These are phyloP conservation scores for Plantago lanceolata DNA, from an alignment of 305 asterid genomes.

Conservation along the genomic window DNA sequence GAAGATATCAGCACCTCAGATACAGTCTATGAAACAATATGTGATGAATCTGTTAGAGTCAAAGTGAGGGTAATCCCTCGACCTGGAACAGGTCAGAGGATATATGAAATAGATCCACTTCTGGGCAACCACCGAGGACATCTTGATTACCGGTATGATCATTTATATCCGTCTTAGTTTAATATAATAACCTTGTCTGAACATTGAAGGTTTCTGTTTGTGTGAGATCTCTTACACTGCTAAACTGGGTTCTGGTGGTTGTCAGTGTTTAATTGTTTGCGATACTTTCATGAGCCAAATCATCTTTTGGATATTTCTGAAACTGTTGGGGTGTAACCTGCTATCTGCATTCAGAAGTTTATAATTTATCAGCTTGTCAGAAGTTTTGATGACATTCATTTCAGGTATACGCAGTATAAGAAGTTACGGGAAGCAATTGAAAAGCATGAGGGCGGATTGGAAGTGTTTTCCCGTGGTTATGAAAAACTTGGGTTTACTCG, in stretches of 20 bases:
- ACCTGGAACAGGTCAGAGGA: slow-evolving; percentile 79
- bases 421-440: slow-evolving; percentile 77
- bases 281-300: slow-evolving; percentile 10
- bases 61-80: slow-evolving; percentile 57
- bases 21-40: slow-evolving; percentile 37
- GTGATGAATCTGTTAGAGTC: slow-evolving; percentile 51
- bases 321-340: slow-evolving; percentile 9
- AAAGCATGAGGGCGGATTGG: slow-evolving; percentile 89
- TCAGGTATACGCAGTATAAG: slow-evolving; percentile 77
- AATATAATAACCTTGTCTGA: no score
- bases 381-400: slow-evolving; percentile 21
- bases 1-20: slow-evolving; percentile 34
- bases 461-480: slow-evolving; percentile 89
- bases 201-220: no score
- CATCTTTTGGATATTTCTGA: slow-evolving; percentile 5
- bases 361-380: slow-evolving; percentile 16
- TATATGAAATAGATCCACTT: slow-evolving; percentile 89
- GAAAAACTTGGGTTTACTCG: slow-evolving; percentile 91
- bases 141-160: slow-evolving; percentile 77
- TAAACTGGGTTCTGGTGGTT: slow-evolving; percentile 12
- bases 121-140: slow-evolving; percentile 58
- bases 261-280: slow-evolving; percentile 9
- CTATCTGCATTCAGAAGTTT: slow-evolving; percentile 17
- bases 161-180: slow-evolving; percentile 6
- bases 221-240: slow-evolving; percentile 3